phyloP scores from a whole-genome alignment of 2,329 filamentous ascomycete species.

The Fusarium oligoseptatum region DNA sequence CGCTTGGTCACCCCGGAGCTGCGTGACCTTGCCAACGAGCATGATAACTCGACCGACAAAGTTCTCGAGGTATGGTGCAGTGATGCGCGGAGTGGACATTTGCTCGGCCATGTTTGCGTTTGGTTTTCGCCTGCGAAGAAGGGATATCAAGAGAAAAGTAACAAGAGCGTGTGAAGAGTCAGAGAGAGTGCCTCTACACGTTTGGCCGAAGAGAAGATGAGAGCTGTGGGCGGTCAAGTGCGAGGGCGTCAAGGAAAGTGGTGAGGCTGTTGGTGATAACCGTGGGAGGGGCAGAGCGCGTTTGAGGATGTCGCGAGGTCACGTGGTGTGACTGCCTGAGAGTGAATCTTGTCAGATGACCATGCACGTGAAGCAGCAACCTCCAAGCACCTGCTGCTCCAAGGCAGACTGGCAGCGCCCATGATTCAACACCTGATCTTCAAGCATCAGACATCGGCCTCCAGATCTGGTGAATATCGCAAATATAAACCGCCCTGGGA shows the following conservation, averaged over 20 bases:
- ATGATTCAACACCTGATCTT: neutral
- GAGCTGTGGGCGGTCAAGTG: neutral
- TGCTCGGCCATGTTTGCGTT: slow-evolving; percentile 72
- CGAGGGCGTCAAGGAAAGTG: neutral
- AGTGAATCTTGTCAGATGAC: neutral
- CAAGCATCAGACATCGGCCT: neutral
- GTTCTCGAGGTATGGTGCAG: slow-evolving; percentile 80
- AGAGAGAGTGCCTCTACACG: neutral
- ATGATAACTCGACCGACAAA: slow-evolving; percentile 84
- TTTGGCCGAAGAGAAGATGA: neutral
- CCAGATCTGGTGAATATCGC: neutral
- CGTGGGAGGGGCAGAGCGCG: slow-evolving; percentile 31
- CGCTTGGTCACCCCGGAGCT: slow-evolving; percentile 84
- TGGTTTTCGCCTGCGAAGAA: slow-evolving; percentile 19
- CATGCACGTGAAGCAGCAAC: slow-evolving; percentile 13
- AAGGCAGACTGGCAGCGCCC: neutral
- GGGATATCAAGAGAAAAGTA: neutral
- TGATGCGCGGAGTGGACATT: slow-evolving; percentile 83
- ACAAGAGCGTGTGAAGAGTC: rapidly evolving
- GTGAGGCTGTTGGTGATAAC: slow-evolving; percentile 28
- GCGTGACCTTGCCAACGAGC: slow-evolving; percentile 85
- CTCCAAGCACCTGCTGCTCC: neutral
- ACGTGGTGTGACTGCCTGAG: slow-evolving; percentile 22
- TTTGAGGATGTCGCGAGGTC: slow-evolving; percentile 35
- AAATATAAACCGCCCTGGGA: neutral